Evolutionary conservation across 768 basidiomycete genomes (phyloP), one percentile per base, ranked within the genome.

Genomic region (Podaxis rugospora): DNA sequence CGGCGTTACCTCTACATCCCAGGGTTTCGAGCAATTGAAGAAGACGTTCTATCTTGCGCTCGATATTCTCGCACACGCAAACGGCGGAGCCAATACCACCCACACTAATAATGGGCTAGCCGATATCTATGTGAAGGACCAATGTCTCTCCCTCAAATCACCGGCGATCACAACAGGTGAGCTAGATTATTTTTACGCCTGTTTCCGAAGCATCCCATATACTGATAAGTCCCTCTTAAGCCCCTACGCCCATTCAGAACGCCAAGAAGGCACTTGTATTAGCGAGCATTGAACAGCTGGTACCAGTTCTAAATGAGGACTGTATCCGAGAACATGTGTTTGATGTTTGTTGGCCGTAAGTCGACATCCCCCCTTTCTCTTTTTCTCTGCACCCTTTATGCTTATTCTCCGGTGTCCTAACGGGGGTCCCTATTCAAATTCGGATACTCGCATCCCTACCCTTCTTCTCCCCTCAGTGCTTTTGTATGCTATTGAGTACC

Each of bases 221-320:
- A n/a, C 42, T 44, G 42, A 42, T 23, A 47, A 28, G 39, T 46
- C n/a, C 27, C 54, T 61, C 25, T 28, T 27, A 58, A 39, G 54
- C 50, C 51, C 58, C 65, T 39, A 51, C 47, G 3, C 50, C 53
- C 28, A 52, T 64, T 7, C 57, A 52, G 23, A 62, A 72, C 54
- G 76, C 79, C 1, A 82, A 83, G 66, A 72, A 74, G 60, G 87
- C 89, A 0, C 93, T 88, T 69, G 80, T 82, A 10, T 75, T 95
- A 32, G 88, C 88, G 6, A 84, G 85, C 58, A 81, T 90, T 21
- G 93, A 95, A 69, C 93, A 93, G 67, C 80, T 95, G 3, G 78
- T 93, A 9, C 83, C 86, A 0, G 77, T 81, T 3, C 72, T 94
- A 14, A 77, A 75, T 52, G 79, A 81, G 13, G 72, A 75, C 2